These are phyloP conservation scores for Lathyrus aphaca DNA, from an alignment of 306 rosid species.

Conservation along the genomic window DNA sequence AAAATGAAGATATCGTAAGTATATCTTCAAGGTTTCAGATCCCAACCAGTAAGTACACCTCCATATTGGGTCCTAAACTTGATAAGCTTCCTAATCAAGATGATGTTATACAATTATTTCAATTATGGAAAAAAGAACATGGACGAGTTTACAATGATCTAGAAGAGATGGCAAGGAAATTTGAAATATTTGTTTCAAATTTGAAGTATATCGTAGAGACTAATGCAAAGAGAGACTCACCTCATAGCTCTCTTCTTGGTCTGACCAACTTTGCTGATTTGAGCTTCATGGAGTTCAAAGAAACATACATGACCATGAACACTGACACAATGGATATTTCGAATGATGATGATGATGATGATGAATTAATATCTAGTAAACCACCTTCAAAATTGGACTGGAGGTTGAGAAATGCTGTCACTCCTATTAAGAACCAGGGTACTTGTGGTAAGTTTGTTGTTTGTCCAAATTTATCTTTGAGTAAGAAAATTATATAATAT, in stretches of 20 bases:
- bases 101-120: no score
- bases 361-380: no score
- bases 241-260: conserved; percentile 41
- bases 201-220: conserved; percentile 45
- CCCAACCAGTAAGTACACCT: conserved; percentile 40
- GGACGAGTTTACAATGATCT: conserved; percentile 42
- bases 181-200: conserved; percentile 53
- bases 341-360: background rate
- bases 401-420: no score
- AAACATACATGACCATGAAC: conserved; percentile 2
- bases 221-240: conserved; percentile 43
- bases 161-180: conserved; percentile 51
- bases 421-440: no score
- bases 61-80: conserved; percentile 40
- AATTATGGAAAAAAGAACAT: conserved; percentile 23
- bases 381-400: no score
- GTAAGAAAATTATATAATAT: no score
- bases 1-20: no score
- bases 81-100: conserved; percentile 5
- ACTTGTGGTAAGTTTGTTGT: conserved; percentile 33
- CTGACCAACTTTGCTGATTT: conserved; percentile 57
- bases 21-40: conserved; percentile 28
- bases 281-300: conserved; percentile 54
- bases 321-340: background rate
- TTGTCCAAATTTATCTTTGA: no score